Evolutionary conservation across 2,329 filamentous ascomycete species (phyloP).

Genomic region (Xylariales sp.): DNA sequence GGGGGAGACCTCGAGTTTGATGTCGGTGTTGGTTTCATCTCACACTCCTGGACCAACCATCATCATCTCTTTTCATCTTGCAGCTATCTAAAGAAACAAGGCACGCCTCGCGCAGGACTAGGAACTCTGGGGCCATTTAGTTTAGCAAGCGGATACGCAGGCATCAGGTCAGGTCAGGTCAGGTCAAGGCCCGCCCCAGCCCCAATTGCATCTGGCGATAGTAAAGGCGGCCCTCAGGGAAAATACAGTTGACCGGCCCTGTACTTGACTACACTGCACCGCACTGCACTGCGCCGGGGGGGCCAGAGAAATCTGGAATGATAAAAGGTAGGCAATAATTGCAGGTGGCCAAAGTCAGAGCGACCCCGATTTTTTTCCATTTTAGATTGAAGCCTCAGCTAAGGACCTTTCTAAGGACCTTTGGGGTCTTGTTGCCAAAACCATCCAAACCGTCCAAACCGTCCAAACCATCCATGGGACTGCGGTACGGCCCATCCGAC

Average conservation of each 20-base stretch:
- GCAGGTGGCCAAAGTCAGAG: conserved; percentile 32
- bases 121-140: conserved; percentile 9
- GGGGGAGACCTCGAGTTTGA: conserved; percentile 13
- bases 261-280: conserved; percentile 11
- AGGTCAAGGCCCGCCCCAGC: conserved; percentile 3
- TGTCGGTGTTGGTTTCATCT: conserved; percentile 13
- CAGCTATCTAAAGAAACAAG: conserved; percentile 22
- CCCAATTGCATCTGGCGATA: no score
- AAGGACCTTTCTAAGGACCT: conserved; percentile 25
- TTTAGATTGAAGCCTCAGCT: conserved; percentile 25
- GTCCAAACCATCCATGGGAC: neutral
- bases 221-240: neutral
- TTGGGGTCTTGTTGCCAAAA: conserved; percentile 4
- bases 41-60: conserved; percentile 2
- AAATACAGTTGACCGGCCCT: conserved; percentile 13
- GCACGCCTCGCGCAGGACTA: conserved; percentile 10
- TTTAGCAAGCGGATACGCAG: neutral
- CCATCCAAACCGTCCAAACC: neutral
- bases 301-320: conserved; percentile 10
- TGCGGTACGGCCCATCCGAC: neutral
- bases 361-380: conserved; percentile 41
- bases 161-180: neutral
- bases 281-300: conserved; percentile 1
- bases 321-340: conserved; percentile 8
- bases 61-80: conserved; percentile 8